Percentiles rank a stretch among this genome's conserved stretches.
These are phyloP conservation scores for Penicillium ochrochloron DNA, from an alignment of 495 filamentous ascomycete genomes.

Conservation along the genomic window DNA sequence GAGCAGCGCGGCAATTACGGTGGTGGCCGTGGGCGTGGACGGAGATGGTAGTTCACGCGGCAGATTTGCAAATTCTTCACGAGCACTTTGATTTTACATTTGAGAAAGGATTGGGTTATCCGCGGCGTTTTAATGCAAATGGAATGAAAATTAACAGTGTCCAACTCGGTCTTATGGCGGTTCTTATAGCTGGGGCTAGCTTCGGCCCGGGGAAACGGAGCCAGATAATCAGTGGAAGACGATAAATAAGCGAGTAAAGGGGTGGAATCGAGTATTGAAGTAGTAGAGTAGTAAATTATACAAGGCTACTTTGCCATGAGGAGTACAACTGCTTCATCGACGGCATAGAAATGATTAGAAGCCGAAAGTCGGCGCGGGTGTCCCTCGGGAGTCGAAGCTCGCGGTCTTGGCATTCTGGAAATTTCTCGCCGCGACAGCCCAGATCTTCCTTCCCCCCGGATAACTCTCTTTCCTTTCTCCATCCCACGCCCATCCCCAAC, in stretches of 20 bases:
- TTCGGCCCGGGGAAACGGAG: slow-evolving; percentile 28
- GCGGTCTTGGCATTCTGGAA: slow-evolving; percentile 60
- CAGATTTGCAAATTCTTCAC: slow-evolving; percentile 21
- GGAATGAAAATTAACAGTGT: slow-evolving; percentile 15
- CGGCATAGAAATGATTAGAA: slow-evolving; percentile 1
- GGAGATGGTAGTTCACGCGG: slow-evolving; percentile 44
- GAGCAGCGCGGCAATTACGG: slow-evolving; percentile 52
- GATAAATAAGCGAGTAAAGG: neutral
- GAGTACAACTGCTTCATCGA: neutral
- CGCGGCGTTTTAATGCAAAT: slow-evolving; percentile 35
- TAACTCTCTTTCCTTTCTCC: slow-evolving; percentile 38
- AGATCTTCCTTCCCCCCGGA: slow-evolving; percentile 39
- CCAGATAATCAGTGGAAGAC: neutral
- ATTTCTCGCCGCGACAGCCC: slow-evolving; percentile 51
- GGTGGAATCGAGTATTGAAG: no score
- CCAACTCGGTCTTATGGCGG: neutral
- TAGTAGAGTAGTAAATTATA: neutral
- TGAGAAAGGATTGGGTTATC: slow-evolving; percentile 23
- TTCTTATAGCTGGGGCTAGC: slow-evolving; percentile 3
- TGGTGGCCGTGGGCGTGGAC: slow-evolving; percentile 52
- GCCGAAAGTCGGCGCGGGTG: slow-evolving; percentile 18
- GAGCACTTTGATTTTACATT: slow-evolving; percentile 10
- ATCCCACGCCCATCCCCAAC: slow-evolving; percentile 37
- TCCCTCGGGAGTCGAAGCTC: slow-evolving; percentile 43
- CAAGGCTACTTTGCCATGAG: neutral